Evolutionary conservation across 2,329 filamentous ascomycete genomes (phyloP), one percentile per base, ranked within the genome.

Genomic region (Diaporthe citrichinensis): DNA sequence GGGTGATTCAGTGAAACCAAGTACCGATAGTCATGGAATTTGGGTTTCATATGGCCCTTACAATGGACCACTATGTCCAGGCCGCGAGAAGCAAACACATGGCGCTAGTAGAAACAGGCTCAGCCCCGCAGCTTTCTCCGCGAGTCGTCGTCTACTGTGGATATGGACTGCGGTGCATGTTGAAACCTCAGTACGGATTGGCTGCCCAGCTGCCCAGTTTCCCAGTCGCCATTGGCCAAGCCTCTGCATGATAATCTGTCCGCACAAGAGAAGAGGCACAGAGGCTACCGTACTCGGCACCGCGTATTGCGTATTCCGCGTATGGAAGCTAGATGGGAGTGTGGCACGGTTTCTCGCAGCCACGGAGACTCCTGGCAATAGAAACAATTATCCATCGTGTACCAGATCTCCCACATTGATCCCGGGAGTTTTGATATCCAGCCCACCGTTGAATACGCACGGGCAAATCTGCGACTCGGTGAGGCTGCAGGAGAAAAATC

Each of bases 71-170:
- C 23, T 10, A 39, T 67, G 31, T 68, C 9, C 46, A 68, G 31
- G 34, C 46, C 31, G 46, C 62, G 23, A 53, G 44, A 51, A 25
- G 34, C 46, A 68, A 39, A 53, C 65, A 69, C 34, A 41, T 12
- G 65, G 49, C 65, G 65, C 65, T 69, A 69, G 65, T 23, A 53
- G 65, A 69, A 55, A 55, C 65, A 69, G 65, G 65, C 65, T 69
- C 65, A 55, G 65, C 65, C 65, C 65, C 65, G 65, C 65, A 69
- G 49, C 17, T 39, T 55, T 55, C 25, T 39, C 65, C 65, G n/a
- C 65, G 65, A 68, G 46, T 68, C 65, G 58, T 25, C 58, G 65
- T 55, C 34, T 53, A 15, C n/a, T 67, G 46, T 68, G 65, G 62
- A 36, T 67, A 31, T 28, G n/a, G 59, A 44, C 59, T 46, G 61